Evolutionary conservation across 2,329 filamentous ascomycete genomes (phyloP).

Genomic region (Curvularia sp.): DNA sequence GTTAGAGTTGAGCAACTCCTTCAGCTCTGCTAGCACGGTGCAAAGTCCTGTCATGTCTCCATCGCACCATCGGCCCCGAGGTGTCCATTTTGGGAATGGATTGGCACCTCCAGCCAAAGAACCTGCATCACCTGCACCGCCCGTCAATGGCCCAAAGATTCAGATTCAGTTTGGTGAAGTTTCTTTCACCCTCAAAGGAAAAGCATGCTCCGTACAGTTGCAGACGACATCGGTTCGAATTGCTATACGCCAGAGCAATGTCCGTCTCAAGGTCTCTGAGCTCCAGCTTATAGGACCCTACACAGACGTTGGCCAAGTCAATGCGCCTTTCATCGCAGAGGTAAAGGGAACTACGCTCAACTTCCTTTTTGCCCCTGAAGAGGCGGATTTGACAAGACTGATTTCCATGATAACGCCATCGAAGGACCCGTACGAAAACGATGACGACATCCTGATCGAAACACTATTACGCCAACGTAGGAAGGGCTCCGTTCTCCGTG

Average conservation of each 20-base stretch:
- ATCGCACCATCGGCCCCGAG: constrained; percentile 49
- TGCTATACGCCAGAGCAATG: constrained; percentile 73
- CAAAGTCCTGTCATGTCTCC: constrained; percentile 45
- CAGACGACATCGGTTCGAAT: constrained; percentile 84
- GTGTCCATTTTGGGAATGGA: constrained; percentile 64
- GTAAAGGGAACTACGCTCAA: constrained; percentile 72
- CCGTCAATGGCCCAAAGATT: constrained; percentile 62
- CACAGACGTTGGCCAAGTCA: constrained; percentile 58
- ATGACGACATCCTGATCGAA: constrained; percentile 94
- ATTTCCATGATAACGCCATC: constrained; percentile 89
- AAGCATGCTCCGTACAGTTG: constrained; percentile 74
- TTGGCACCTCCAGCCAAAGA: constrained; percentile 38
- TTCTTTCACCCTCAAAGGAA: constrained; percentile 77
- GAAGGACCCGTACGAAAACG: constrained; percentile 84
- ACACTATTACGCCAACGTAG: constrained; percentile 84
- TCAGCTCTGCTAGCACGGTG: constrained; percentile 72
- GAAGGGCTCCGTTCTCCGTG: constrained; percentile 81
- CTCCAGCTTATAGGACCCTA: constrained; percentile 78
- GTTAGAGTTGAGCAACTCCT: constrained; percentile 84
- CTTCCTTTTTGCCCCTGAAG: constrained; percentile 74
- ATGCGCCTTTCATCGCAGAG: constrained; percentile 68
- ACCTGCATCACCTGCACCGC: constrained; percentile 22
- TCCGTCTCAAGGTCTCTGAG: constrained; percentile 76
- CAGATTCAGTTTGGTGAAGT: constrained; percentile 80
- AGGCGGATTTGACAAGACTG: constrained; percentile 80